phyloP scores from a whole-genome alignment of 352 stramenopile genomes.

The Globisporangium recalcitrans region DNA sequence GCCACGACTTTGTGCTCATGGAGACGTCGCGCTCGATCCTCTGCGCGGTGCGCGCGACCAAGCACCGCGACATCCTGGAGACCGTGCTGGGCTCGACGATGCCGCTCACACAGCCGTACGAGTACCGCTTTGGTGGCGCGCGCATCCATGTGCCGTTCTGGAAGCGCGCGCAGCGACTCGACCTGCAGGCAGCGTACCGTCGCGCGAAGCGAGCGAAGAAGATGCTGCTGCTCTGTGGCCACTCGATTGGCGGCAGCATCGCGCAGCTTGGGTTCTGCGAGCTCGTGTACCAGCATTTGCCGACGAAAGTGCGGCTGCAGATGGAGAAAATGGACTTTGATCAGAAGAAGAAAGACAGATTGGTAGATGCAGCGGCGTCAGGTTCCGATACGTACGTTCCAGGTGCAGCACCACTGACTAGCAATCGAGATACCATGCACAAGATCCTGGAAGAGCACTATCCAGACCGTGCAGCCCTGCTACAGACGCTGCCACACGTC shows the following conservation, averaged over 20 bases:
- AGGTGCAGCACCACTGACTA: background rate
- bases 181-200: conserved; percentile 43
- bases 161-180: conserved; percentile 55
- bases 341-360: conserved; percentile 30
- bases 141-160: conserved; percentile 78
- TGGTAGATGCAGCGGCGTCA: background rate
- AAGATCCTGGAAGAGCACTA: conserved; percentile 15
- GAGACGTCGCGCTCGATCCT: conserved; percentile 58
- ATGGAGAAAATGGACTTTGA: conserved; percentile 65
- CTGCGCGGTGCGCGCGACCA: conserved; percentile 63
- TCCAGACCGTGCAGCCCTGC: conserved; percentile 21
- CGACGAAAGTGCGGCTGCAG: conserved; percentile 33
- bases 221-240: conserved; percentile 66
- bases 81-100: conserved; percentile 64
- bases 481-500: conserved; percentile 36
- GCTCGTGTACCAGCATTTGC: conserved; percentile 67
- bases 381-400: background rate
- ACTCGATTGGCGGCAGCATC: conserved; percentile 82
- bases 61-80: conserved; percentile 54
- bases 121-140: conserved; percentile 67
- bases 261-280: conserved; percentile 74
- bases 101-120: conserved; percentile 55
- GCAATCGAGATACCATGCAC: conserved; percentile 5
- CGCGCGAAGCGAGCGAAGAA: conserved; percentile 48
- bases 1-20: conserved; percentile 48